Evolutionary conservation across 2,329 filamentous ascomycete genomes (phyloP).

Genomic region (Periconia sp.): DNA sequence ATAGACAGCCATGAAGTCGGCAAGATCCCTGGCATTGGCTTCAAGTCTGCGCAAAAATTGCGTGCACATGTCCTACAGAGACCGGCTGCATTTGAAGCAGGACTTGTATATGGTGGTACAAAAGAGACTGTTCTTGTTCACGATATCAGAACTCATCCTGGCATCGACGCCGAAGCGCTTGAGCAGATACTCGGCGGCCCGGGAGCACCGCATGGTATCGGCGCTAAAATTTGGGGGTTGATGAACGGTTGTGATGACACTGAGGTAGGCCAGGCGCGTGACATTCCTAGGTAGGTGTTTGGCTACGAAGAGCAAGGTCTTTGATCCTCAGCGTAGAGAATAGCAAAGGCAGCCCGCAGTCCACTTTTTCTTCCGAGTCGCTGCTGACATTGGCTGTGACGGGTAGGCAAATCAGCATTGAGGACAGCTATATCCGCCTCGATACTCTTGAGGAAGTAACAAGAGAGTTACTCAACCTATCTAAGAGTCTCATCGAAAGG

Average conservation of each 20-base stretch:
- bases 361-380: too few relatives aligned
- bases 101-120: slow-evolving; percentile 56
- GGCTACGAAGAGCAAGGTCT: too few relatives aligned
- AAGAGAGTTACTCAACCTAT: slow-evolving; percentile 72
- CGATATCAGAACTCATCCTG: slow-evolving; percentile 67
- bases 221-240: slow-evolving; percentile 74
- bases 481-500: slow-evolving; percentile 73
- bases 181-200: slow-evolving; percentile 73
- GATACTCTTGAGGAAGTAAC: slow-evolving; percentile 68
- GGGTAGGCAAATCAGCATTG: slow-evolving; percentile 93
- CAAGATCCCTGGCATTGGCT: slow-evolving; percentile 84
- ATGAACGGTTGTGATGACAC: slow-evolving; percentile 80
- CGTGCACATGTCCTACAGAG: slow-evolving; percentile 64
- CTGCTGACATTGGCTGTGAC: too few relatives aligned
- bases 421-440: slow-evolving; percentile 84
- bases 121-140: slow-evolving; percentile 67
- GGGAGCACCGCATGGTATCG: slow-evolving; percentile 74
- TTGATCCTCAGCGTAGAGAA: too few relatives aligned
- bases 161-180: slow-evolving; percentile 68
- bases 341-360: too few relatives aligned
- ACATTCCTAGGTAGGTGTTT: slow-evolving; percentile 85
- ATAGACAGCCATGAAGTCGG: slow-evolving; percentile 78
- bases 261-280: slow-evolving; percentile 73
- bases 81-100: slow-evolving; percentile 50
- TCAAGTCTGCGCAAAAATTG: slow-evolving; percentile 73